Conservation (phyloP, 2,329 filamentous ascomycete genomes). For the Hortaea werneckii region DNA sequence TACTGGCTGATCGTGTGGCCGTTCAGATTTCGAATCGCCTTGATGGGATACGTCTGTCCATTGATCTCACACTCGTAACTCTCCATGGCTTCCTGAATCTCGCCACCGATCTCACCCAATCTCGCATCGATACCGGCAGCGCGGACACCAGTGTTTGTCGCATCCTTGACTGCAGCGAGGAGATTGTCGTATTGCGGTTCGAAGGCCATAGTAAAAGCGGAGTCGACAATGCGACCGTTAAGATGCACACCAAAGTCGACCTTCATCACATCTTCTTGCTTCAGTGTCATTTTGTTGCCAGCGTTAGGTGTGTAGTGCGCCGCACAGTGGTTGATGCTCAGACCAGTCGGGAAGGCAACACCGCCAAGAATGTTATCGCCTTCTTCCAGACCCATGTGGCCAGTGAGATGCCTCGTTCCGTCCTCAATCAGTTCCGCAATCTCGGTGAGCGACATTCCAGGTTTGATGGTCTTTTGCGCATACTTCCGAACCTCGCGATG, state of each 20-base stretch:
- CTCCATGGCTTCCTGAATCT: conserved; percentile 53
- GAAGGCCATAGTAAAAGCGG: conserved; percentile 69
- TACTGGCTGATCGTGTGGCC: conserved; percentile 47
- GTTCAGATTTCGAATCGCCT: conserved; percentile 44
- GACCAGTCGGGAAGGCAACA: conserved; percentile 47
- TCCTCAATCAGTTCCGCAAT: conserved; percentile 47
- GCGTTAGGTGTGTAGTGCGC: conserved; percentile 50
- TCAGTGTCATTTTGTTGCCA: conserved; percentile 56
- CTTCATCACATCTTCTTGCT: conserved; percentile 71
- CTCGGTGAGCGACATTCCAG: conserved; percentile 38
- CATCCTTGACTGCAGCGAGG: conserved; percentile 61
- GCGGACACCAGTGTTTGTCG: conserved; percentile 53
- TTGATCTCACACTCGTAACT: conserved; percentile 50
- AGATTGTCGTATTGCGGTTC: conserved; percentile 66
- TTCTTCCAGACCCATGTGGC: conserved; percentile 41
- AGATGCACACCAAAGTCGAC: conserved; percentile 76
- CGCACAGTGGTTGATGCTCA: conserved; percentile 44
- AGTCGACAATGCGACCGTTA: conserved; percentile 71
- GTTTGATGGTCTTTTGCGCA: conserved; percentile 40
- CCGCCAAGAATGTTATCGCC: conserved; percentile 43
- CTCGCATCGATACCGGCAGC: conserved; percentile 46
- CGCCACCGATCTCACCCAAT: conserved; percentile 45
- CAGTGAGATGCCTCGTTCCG: conserved; percentile 41
- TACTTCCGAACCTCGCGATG: conserved; percentile 46
- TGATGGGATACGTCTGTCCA: conserved; percentile 44